Evolutionary conservation across 2,329 filamentous ascomycete species (phyloP), one percentile per base, ranked within the genome.

Genomic region (Exophiala alcalophila): DNA sequence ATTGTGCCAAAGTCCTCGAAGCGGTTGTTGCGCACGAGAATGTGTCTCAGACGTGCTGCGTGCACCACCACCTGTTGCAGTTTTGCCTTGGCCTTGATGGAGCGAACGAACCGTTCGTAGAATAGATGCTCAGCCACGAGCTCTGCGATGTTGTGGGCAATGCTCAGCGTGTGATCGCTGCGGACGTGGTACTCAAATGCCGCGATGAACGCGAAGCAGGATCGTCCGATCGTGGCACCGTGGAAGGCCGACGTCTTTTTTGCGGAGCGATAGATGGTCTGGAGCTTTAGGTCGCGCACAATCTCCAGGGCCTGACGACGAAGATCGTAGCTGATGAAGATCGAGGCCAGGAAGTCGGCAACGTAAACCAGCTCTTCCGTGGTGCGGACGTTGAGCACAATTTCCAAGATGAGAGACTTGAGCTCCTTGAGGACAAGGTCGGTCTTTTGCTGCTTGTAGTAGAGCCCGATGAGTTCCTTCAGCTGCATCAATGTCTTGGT

Each of bases 261-360:
- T 26, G 64, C 53, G 26, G 71, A 66, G 24, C 67, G 65, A 15
- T 70, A 68, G 20, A 75, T 66, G n/a, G 75, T 65, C 44, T 74
- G 70, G 36, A 68, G 65, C 45, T 70, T 72, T 10, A 76, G 56
- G 45, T 74, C 68, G 23, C 70, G 61, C 4, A 73, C 62, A 3
- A 75, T 50, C 27, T 65, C 57, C 46, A 65, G 59, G 40, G 67
- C 67, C 30, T 67, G 61, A 19, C 65, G 51, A 11, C 61, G 62
- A 40, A 70, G 66, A 5, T 68, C 65, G 19, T 65, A 64, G 15
- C 66, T 64, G 8, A 68, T 61, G 53, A 71, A 75, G 20, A 68
- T 69, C 24, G 65, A 60, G 2, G 69, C 68, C 16, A 75, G 62
- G n/a, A 64, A 67, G 23, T 64, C 71, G 35, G 69, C 69, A 42